Conservation (phyloP, 495 filamentous ascomycete genomes). For the Penicillium daleae region DNA sequence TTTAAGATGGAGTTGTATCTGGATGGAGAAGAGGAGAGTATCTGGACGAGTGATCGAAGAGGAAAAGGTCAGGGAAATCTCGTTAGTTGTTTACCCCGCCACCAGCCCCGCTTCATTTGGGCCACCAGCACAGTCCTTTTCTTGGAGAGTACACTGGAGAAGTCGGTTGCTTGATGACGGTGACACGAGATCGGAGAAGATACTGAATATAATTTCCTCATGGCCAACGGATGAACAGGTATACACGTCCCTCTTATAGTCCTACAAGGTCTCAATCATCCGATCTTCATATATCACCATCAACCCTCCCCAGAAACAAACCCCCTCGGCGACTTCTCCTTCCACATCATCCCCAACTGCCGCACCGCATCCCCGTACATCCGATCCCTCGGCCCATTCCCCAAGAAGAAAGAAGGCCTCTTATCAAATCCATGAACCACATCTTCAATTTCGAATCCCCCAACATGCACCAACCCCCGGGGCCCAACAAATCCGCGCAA, state of each 20-base stretch:
- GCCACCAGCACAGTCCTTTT: neutral
- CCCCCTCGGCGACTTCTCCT: neutral
- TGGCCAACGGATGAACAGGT: neutral
- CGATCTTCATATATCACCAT: neutral
- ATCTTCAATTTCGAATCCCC: slow-evolving; percentile 25
- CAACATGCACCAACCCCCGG: slow-evolving; percentile 17
- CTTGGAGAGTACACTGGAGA: no score
- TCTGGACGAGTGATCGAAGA: slow-evolving; percentile 16
- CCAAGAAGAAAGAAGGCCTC: slow-evolving; percentile 27
- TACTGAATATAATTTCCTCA: neutral
- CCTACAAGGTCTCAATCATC: neutral
- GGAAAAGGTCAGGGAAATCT: slow-evolving; percentile 18
- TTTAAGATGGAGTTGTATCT: neutral
- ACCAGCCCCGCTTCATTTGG: slow-evolving; percentile 17
- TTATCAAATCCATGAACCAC: slow-evolving; percentile 36
- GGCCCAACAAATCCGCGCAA: slow-evolving; percentile 18
- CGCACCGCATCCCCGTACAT: slow-evolving; percentile 30
- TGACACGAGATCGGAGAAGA: neutral
- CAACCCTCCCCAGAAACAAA: neutral
- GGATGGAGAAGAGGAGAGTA: neutral
- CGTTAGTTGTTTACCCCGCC: slow-evolving; percentile 23
- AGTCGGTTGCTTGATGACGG: no score
- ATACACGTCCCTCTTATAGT: neutral
- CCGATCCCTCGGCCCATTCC: slow-evolving; percentile 16
- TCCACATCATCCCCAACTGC: slow-evolving; percentile 29